Conservation (phyloP, 306 rosid genomes). For the Astragalus membranaceus region DNA sequence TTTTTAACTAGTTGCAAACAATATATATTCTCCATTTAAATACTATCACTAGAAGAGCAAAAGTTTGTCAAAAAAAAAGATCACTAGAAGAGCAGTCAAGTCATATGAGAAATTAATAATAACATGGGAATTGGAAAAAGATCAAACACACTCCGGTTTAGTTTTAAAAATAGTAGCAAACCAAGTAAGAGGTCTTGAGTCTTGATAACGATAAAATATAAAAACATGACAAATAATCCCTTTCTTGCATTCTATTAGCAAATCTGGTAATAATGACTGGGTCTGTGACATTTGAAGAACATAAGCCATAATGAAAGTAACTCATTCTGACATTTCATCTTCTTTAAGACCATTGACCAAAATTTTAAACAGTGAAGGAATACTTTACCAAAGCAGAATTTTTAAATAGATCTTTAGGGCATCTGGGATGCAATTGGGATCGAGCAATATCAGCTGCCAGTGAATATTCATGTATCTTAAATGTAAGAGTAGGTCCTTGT, state of each 20-base stretch:
- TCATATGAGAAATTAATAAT: background rate
- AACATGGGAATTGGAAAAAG: background rate
- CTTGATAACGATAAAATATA: background rate
- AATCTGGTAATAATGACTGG: background rate
- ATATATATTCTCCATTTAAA: background rate
- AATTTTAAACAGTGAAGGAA: background rate
- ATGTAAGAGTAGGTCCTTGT: constrained; percentile 92
- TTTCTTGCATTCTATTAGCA: background rate
- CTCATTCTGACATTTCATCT: background rate
- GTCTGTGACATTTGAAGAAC: background rate
- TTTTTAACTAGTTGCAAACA: background rate
- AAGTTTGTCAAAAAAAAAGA: no score
- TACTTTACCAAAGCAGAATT: constrained; percentile 80
- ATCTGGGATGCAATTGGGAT: constrained; percentile 80
- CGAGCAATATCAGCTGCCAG: constrained; percentile 68
- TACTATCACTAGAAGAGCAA: background rate
- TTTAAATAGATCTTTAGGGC: constrained; percentile 86
- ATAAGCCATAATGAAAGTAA: background rate
- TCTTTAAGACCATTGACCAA: background rate
- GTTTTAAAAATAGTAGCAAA: background rate
- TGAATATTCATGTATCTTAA: constrained; percentile 71
- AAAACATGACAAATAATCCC: background rate
- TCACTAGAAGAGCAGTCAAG: background rate
- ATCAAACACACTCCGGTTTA: background rate
- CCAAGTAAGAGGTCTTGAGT: background rate